Evolutionary conservation across 306 rosid genomes (phyloP).

Genomic region (Vigna reflexopilosa): DNA sequence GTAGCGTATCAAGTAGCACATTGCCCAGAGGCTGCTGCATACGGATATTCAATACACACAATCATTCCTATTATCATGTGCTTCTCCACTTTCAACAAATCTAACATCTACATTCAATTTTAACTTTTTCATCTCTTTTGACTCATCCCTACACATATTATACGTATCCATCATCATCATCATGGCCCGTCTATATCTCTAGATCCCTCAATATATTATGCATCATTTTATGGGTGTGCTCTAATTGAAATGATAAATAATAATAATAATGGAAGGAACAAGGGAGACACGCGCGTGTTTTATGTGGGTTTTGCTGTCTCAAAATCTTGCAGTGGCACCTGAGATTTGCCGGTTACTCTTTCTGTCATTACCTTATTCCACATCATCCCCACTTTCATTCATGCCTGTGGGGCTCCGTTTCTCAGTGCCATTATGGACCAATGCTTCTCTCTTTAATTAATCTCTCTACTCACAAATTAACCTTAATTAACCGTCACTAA

Average conservation of each 20-base stretch:
- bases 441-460: neutral
- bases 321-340: conserved; percentile 49
- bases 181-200: conserved; percentile 20
- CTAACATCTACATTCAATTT: conserved; percentile 37
- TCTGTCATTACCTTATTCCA: conserved; percentile 45
- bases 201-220: conserved; percentile 42
- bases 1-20: conserved; percentile 40
- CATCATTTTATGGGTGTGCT: conserved; percentile 38
- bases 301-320: conserved; percentile 45
- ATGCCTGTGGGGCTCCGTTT: conserved; percentile 4
- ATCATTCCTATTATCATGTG: conserved; percentile 61
- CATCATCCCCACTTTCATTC: conserved; percentile 49
- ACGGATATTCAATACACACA: conserved; percentile 53
- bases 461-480: conserved; percentile 22
- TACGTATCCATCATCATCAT: neutral
- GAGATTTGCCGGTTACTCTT: conserved; percentile 50
- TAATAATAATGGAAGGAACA: neutral
- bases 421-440: conserved; percentile 26
- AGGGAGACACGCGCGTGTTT: conserved; percentile 43
- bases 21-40: conserved; percentile 31
- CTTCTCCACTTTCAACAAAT: conserved; percentile 56
- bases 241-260: neutral
- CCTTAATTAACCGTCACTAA: too few species aligned
- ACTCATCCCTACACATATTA: neutral
- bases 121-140: neutral